phyloP scores from a whole-genome alignment of 2,329 filamentous ascomycete genomes.

The Paecilomyces formosus region DNA sequence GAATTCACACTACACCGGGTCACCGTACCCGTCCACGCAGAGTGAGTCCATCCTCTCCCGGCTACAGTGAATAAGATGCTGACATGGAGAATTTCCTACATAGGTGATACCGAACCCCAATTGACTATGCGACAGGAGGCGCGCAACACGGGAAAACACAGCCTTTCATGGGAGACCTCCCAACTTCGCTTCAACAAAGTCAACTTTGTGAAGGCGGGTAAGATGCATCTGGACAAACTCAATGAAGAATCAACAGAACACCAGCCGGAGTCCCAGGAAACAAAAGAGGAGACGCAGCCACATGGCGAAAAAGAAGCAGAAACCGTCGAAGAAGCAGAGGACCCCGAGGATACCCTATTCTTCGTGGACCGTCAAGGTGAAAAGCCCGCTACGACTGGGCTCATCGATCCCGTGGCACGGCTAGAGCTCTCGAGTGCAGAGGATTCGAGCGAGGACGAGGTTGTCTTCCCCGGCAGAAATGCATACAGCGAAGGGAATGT shows the following conservation, averaged over 20 bases:
- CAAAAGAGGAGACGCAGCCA: background rate
- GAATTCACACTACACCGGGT: constrained; percentile 5
- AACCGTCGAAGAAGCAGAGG: background rate
- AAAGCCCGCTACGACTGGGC: constrained; percentile 16
- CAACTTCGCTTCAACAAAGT: constrained; percentile 51
- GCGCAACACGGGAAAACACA: constrained; percentile 48
- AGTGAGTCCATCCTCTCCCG: background rate
- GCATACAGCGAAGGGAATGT: constrained; percentile 17
- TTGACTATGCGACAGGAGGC: constrained; percentile 52
- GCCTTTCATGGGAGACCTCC: constrained; percentile 39
- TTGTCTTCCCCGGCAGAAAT: constrained; percentile 30
- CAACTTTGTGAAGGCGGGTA: constrained; percentile 55
- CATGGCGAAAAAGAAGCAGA: constrained; percentile 1
- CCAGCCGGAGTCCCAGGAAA: background rate
- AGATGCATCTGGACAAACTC: constrained; percentile 31
- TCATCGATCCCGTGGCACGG: constrained; percentile 20
- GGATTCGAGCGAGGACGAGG: constrained; percentile 61
- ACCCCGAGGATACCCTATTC: constrained; percentile 13
- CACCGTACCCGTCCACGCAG: constrained; percentile 6
- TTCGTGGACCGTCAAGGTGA: constrained; percentile 29
- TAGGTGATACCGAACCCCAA: constrained; percentile 11
- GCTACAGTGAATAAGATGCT: background rate
- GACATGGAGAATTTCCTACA: constrained; percentile 1
- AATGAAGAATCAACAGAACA: constrained; percentile 1
- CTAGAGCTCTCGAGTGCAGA: constrained; percentile 33